Base-by-base conservation (phyloP, 495 filamentous ascomycete genomes). In the Parathielavia appendiculata region DNA sequence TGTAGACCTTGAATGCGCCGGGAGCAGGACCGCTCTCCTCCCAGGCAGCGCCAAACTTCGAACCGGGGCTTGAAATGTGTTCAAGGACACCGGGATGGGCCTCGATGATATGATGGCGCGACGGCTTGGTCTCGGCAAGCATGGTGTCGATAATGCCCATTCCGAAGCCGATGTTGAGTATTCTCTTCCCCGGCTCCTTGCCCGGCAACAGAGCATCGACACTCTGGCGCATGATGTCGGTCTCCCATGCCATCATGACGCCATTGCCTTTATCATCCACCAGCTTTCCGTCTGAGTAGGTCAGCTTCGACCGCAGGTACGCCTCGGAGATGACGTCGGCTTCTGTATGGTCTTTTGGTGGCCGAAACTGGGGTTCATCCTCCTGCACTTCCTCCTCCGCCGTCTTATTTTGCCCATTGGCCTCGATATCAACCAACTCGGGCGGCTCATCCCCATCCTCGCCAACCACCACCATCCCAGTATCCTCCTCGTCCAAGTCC, bases 191-290 rank as follows among this genome's bases (percentile, higher is more conserved):
- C 0, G 79, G 54, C 0, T 71, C 54, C 7, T 67, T 69, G n/a
- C 51, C 67, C 0, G 75, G 69, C 22, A 76, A 69, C 7, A 77
- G 59, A 0, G 71, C 63, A 32, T 71, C 79, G 26, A 91, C 90
- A 38, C 85, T 89, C 30, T 80, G 79, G 54, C 80, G 79, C 93
- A 98, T 98, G 55, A 97, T 91, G 36, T 84, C 81, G 0, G 86
- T 86, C 72, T 98, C 93, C 93, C 93, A 98, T 30, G 86, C 79
- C 93, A 98, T 79, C 93, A 98, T 98, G 1, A 98, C 90, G 30
- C 91, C 90, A 67, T 98, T 98, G 7, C 81, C 78, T 49, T 86
- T 83, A 4, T 77, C 76, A 62, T 98, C 93, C 1, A 97, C 80
- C 10, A 98, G 80, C 34, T 88, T 84, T 20, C 72, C 74, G 56